These are phyloP conservation scores for Emmonsiellopsis sp. DNA, from an alignment of 2,329 filamentous ascomycete genomes.

Conservation along the genomic window DNA sequence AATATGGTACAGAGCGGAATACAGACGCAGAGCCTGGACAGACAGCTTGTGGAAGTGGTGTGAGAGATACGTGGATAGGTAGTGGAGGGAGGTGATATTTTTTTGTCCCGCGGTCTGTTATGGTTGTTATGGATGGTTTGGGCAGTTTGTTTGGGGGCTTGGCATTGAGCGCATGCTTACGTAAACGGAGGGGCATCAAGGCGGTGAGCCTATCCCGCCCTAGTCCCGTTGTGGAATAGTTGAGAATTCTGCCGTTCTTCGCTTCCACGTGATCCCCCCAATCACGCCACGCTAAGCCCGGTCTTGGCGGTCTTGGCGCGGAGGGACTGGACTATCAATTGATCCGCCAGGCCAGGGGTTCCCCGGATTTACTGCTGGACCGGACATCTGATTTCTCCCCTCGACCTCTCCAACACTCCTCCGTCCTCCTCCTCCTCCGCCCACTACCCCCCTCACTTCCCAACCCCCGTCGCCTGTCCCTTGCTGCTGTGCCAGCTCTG, in stretches of 20 bases:
- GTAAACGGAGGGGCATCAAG: conserved; percentile 1
- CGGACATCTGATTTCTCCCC: background rate
- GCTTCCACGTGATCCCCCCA: background rate
- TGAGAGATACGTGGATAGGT: background rate
- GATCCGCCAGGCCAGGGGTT: conserved; percentile 1
- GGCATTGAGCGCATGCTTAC: background rate
- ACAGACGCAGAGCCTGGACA: background rate
- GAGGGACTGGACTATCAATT: background rate
- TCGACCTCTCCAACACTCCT: background rate
- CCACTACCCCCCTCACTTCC: background rate
- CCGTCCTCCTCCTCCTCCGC: background rate
- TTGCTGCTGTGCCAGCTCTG: background rate
- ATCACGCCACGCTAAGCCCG: background rate
- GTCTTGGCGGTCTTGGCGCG: background rate
- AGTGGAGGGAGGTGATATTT: background rate
- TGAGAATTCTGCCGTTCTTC: background rate
- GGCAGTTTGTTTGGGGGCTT: conserved; percentile 1
- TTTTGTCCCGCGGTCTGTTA: background rate
- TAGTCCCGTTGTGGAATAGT: background rate
- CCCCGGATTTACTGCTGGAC: conserved; percentile 5
- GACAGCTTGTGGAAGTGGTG: background rate
- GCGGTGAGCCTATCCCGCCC: background rate
- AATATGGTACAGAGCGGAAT: background rate
- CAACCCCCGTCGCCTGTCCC: background rate
- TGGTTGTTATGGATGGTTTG: conserved; percentile 1